phyloP scores from a whole-genome alignment of 257 asterid species.

The Solanum pimpinellifolium region DNA sequence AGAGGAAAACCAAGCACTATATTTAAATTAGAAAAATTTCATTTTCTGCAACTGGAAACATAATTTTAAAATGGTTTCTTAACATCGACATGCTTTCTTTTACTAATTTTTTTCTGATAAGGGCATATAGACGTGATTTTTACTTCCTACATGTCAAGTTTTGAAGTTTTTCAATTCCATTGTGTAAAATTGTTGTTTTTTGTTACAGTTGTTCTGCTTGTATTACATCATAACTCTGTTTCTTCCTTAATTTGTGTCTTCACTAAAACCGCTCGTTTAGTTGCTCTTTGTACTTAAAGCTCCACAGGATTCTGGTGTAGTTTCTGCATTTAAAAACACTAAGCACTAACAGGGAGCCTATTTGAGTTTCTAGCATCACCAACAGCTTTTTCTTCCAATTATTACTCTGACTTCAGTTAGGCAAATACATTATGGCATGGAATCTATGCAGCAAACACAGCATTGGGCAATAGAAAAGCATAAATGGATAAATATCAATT shows the following conservation, averaged over 20 bases:
- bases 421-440: not conserved
- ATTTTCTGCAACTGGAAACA: not conserved
- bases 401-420: not conserved
- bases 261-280: not conserved
- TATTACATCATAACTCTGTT: not conserved
- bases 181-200: not conserved
- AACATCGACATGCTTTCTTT: not conserved
- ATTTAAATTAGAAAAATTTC: not conserved
- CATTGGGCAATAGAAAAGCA: not conserved
- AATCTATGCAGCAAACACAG: not conserved
- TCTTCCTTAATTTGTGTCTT: not conserved
- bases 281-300: not conserved
- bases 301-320: not conserved
- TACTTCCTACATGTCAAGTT: not conserved
- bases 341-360: not conserved
- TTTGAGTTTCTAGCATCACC: not conserved
- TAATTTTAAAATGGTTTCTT: not conserved
- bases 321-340: not conserved
- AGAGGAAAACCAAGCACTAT: not conserved
- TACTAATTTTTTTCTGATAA: not conserved
- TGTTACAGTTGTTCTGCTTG: not conserved
- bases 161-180: not conserved
- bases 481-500: not conserved
- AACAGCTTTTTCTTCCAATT: not conserved
- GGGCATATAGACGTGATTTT: not conserved